Evolutionary conservation across 805 yeast species (phyloP), one percentile per base, ranked within the genome.

Genomic region (Yamadazyma paraphyllophila): DNA sequence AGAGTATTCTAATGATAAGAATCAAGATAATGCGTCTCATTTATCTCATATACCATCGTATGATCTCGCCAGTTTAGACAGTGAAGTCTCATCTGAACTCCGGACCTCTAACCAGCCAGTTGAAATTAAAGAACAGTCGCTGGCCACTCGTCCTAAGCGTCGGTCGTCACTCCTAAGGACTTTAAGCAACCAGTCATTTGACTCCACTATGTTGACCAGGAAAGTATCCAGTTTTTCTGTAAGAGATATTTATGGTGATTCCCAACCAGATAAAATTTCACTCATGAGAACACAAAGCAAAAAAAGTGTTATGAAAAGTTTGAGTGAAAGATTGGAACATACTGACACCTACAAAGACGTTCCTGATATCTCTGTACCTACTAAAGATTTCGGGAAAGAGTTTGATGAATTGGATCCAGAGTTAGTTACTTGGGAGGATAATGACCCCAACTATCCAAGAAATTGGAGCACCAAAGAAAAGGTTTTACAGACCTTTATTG

Each of bases 271-370:
- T 12, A 63, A 64, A 41, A 66, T 77, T 14, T 60, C 63, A 4
- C 48, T 78, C 33, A 62, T 58, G 17, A 65, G 84, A 40, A 68
- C 73, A 7, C 64, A 62, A 24, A 76, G 82, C 1, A 61, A 70
- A 35, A 67, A 64, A 20, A 71, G 81, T 0, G 71, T 79, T 32
- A 56, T 75, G 17, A 63, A 62, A n/a, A 62, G 72, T 1, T 57
- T 64, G 29, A 58, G 66, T 40, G 54, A 58, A 15, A 45, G 71
- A 36, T 63, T 59, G 24, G 56, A 48, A 16, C 42, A 46, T n/a
- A 39, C 20, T 16, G 53, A 53, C 17, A 42, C 54, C 8, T 49
- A 61, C 36, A 51, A 51, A 30, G 46, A 54, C 39, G 53, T 52
- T 1, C 53, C 53, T 7, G 55, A 52, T 40, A 49, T 52, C 30